Evolutionary conservation across 805 yeast species (phyloP).

Genomic region (Helenozyma rhizophorensis): DNA sequence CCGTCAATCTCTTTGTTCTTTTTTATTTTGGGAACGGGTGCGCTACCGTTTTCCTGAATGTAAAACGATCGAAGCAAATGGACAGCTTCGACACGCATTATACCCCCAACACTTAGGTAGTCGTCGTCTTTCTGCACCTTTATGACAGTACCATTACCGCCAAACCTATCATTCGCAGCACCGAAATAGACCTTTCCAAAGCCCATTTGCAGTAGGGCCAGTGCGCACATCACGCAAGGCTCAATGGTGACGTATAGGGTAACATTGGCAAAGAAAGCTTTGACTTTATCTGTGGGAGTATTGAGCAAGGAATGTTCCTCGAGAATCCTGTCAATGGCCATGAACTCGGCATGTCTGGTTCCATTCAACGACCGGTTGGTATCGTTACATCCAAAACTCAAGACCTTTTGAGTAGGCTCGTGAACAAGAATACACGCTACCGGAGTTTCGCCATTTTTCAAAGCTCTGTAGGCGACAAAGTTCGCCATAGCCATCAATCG

Average conservation of each 20-base stretch:
- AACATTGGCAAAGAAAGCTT: constrained; percentile 46
- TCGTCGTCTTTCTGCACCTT: constrained; percentile 34
- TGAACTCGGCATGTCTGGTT: constrained; percentile 88
- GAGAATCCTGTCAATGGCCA: constrained; percentile 55
- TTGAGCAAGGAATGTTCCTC: constrained; percentile 8
- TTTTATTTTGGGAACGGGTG: constrained; percentile 77
- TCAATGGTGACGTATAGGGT: constrained; percentile 91
- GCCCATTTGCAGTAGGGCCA: constrained; percentile 78
- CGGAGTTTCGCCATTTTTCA: constrained; percentile 70
- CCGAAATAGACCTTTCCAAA: constrained; percentile 78
- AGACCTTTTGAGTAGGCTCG: constrained; percentile 37
- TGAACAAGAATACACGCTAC: constrained; percentile 67
- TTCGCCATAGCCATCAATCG: constrained; percentile 50
- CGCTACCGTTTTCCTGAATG: constrained; percentile 75
- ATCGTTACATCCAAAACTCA: constrained; percentile 79
- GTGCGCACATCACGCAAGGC: constrained; percentile 98
- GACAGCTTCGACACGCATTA: constrained; percentile 77
- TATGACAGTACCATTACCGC: constrained; percentile 91
- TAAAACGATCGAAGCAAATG: constrained; percentile 78
- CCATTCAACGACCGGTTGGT: constrained; percentile 85
- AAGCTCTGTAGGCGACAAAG: constrained; percentile 58
- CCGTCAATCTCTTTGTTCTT: constrained; percentile 58
- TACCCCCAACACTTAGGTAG: constrained; percentile 70
- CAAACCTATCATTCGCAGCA: constrained; percentile 92
- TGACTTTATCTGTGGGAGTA: constrained; percentile 12